Evolutionary conservation across 2,329 filamentous ascomycete species (phyloP), one percentile per base, ranked within the genome.

Genomic region (Beauveria varroae): DNA sequence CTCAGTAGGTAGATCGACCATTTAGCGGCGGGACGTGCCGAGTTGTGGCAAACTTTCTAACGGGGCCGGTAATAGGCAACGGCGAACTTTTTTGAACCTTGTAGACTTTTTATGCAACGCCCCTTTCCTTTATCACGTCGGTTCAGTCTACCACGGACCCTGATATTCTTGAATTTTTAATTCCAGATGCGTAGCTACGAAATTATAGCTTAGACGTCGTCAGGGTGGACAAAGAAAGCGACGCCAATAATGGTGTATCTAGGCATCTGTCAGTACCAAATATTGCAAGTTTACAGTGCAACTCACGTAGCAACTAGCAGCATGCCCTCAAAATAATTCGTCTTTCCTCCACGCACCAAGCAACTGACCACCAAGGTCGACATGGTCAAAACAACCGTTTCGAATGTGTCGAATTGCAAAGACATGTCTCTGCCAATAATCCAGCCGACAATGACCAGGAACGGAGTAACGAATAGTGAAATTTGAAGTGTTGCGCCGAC

Each of bases 401-500:
- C 61, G 47, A 65, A 65, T 0, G 62, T 64, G 57, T 65, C 63
- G 51, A 65, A 65, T 24, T 64, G 61, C 52, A 65, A 46, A 22
- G 63, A 64, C 64, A 65, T 65, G 47, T 62, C 49, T 20, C 47
- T 41, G 18, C 54, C 54, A 16, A 57, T 57, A 28, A 62, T 52
- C 60, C 60, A 62, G 7, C 63, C 63, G 3, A 65, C 60, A 22
- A 66, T 61, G 26, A 65, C 61, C 7, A 65, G 57, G 12, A 66
- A 65, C 1, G 64, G 64, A 3, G 64, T 65, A 1, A 65, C 63
- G 26, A 66, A 66, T 8, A 66, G 63, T 24, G 64, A 65, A 30
- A 64, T 66, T 22, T 66, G 64, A 16, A 66, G 62, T 24, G 64
- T 66, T 5, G 61, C 62, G 30, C 64, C 64, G 28, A 66, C 63